phyloP scores from a whole-genome alignment of 352 stramenopile species.

The Phytophthora constricta region DNA sequence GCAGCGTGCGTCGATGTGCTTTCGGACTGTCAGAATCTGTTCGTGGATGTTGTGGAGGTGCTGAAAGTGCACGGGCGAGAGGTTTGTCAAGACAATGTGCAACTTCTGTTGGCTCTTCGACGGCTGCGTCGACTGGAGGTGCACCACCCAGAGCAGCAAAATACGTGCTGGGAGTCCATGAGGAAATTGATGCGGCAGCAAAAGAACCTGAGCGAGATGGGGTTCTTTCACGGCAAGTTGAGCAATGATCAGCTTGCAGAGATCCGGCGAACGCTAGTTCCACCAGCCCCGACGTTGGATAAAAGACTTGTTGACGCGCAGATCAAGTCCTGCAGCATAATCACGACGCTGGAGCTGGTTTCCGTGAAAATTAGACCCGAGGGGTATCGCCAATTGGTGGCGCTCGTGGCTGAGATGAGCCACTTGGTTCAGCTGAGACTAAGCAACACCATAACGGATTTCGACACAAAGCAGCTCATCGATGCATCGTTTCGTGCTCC shows the following conservation, averaged over 20 bases:
- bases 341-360: constrained; percentile 65
- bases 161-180: constrained; percentile 52
- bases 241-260: constrained; percentile 49
- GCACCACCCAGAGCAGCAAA: constrained; percentile 77
- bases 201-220: constrained; percentile 48
- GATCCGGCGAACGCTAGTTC: constrained; percentile 39
- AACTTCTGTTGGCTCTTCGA: constrained; percentile 49
- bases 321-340: constrained; percentile 14
- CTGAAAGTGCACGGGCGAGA: constrained; percentile 74
- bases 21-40: constrained; percentile 35
- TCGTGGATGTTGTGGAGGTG: constrained; percentile 58
- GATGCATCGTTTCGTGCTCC: constrained; percentile 43
- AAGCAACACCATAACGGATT: constrained; percentile 65
- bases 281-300: constrained; percentile 9
- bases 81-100: constrained; percentile 55
- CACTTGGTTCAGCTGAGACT: constrained; percentile 56
- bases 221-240: constrained; percentile 81
- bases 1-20: constrained; percentile 13
- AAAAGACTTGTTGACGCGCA: constrained; percentile 7
- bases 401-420: constrained; percentile 44
- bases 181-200: constrained; percentile 40
- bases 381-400: constrained; percentile 54
- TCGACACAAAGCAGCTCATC: constrained; percentile 61
- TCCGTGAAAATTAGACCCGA: constrained; percentile 67
- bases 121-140: constrained; percentile 66